These are phyloP conservation scores for Pecoramyces ruminantium DNA, from an alignment of 192 early-diverging fungal species.

Conservation along the genomic window DNA sequence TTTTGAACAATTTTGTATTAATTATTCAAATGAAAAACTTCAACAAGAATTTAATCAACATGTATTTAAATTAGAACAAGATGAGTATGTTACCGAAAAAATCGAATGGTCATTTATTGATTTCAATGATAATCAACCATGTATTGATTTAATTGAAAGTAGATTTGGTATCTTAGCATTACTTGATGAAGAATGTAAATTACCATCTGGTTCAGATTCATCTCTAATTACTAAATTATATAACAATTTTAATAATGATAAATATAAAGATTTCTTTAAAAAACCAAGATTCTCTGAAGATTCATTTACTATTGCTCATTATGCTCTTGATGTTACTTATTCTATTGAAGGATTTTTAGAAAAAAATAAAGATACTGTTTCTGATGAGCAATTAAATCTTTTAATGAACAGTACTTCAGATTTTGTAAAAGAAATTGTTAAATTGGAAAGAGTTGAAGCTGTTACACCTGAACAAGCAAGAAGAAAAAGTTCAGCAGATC, in stretches of 20 bases:
- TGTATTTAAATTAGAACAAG: slow-evolving; percentile 97
- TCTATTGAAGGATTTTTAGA: slow-evolving; percentile 89
- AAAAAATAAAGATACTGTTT: slow-evolving; percentile 97
- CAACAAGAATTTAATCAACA: slow-evolving; percentile 98
- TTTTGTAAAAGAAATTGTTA: neutral
- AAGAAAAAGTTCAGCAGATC: neutral
- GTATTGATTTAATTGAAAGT: slow-evolving; percentile 96
- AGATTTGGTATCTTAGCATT: slow-evolving; percentile 89
- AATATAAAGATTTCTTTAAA: slow-evolving; percentile 52
- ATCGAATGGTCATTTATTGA: slow-evolving; percentile 98
- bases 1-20: slow-evolving; percentile 99
- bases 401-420: neutral
- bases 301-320: slow-evolving; percentile 90
- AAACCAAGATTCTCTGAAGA: slow-evolving; percentile 80
- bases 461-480: neutral
- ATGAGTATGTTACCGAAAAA: slow-evolving; percentile 91
- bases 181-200: slow-evolving; percentile 78
- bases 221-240: slow-evolving; percentile 83
- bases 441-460: neutral
- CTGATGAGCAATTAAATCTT: slow-evolving; percentile 50
- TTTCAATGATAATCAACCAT: slow-evolving; percentile 96
- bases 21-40: slow-evolving; percentile 88
- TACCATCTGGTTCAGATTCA: slow-evolving; percentile 74
- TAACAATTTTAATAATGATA: slow-evolving; percentile 52
- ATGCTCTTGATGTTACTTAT: slow-evolving; percentile 86